Evolutionary conservation across 495 filamentous ascomycete genomes (phyloP).

Genomic region (Penicillium simplicissimum): DNA sequence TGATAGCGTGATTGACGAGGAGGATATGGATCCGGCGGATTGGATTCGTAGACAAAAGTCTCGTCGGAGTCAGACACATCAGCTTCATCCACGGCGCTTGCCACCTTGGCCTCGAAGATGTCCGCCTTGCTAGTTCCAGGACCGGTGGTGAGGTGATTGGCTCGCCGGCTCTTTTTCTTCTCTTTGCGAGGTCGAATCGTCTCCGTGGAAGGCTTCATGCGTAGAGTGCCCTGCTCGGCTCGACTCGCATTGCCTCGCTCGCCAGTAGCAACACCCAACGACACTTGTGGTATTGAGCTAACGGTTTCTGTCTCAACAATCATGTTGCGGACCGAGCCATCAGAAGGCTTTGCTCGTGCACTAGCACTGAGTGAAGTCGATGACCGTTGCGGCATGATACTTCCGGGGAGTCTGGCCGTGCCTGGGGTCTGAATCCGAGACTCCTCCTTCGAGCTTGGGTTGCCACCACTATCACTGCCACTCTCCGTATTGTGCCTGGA

Average conservation of each 20-base stretch:
- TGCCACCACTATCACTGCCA: constrained; percentile 53
- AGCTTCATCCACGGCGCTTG: constrained; percentile 87
- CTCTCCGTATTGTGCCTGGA: constrained; percentile 42
- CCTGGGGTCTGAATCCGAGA: constrained; percentile 31
- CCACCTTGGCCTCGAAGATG: constrained; percentile 95
- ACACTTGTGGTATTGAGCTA: constrained; percentile 86
- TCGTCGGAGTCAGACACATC: constrained; percentile 97
- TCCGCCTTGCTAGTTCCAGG: constrained; percentile 93
- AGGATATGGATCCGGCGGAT: constrained; percentile 79
- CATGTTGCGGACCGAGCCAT: constrained; percentile 86
- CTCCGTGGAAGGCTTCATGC: constrained; percentile 85
- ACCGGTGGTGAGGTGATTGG: constrained; percentile 50
- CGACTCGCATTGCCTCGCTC: constrained; percentile 57
- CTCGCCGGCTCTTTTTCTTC: constrained; percentile 79
- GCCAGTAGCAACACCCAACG: constrained; percentile 65
- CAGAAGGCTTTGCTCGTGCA: constrained; percentile 59
- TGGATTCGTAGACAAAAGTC: constrained; percentile 98
- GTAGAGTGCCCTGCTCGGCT: constrained; percentile 68
- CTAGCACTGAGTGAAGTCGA: constrained; percentile 49
- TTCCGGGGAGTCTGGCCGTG: constrained; percentile 22
- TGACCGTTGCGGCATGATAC: constrained; percentile 50
- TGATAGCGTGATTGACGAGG: constrained; percentile 80
- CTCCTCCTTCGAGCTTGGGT: constrained; percentile 45
- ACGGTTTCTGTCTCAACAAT: constrained; percentile 98
- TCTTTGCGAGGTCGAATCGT: constrained; percentile 92